Conservation (phyloP, 2,329 filamentous ascomycete genomes). For the Onygenales sp. region DNA sequence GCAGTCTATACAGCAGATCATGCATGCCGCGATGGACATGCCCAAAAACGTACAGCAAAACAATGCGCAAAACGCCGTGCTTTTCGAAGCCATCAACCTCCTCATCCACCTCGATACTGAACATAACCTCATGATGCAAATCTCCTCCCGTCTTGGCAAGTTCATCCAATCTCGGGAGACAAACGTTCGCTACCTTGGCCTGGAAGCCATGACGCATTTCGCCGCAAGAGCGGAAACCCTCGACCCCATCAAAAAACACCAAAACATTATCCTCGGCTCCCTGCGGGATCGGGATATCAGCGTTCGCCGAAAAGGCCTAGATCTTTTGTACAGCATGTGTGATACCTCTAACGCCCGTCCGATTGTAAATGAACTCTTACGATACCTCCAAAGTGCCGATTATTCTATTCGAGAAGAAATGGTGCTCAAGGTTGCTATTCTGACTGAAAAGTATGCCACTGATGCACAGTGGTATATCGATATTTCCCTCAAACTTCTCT, state of each 20-base stretch:
- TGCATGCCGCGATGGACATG: slow-evolving; percentile 83
- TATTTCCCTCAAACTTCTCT: slow-evolving; percentile 85
- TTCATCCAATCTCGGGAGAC: slow-evolving; percentile 97
- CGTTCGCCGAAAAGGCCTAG: slow-evolving; percentile 87
- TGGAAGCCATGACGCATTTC: slow-evolving; percentile 97
- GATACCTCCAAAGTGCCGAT: slow-evolving; percentile 91
- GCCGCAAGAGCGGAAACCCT: slow-evolving; percentile 88
- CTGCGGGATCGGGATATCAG: slow-evolving; percentile 94
- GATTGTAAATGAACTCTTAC: slow-evolving; percentile 86
- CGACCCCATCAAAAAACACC: slow-evolving; percentile 96
- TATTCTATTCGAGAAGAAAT: slow-evolving; percentile 98
- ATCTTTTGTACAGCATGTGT: slow-evolving; percentile 99
- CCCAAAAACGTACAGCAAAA: slow-evolving; percentile 99
- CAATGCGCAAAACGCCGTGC: slow-evolving; percentile 93
- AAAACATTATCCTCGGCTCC: slow-evolving; percentile 89
- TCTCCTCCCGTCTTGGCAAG: slow-evolving; percentile 79
- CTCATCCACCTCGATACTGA: slow-evolving; percentile 97
- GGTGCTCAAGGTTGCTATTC: slow-evolving; percentile 96
- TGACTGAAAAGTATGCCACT: slow-evolving; percentile 97
- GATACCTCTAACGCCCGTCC: slow-evolving; percentile 87
- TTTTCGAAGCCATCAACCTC: slow-evolving; percentile 97
- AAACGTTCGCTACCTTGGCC: slow-evolving; percentile 88
- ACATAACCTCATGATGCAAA: slow-evolving; percentile 88
- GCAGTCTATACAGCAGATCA: slow-evolving; percentile 79
- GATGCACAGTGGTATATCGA: slow-evolving; percentile 99